Evolutionary conservation across 2,329 filamentous ascomycete genomes (phyloP), one percentile per base, ranked within the genome.

Genomic region (Penicillium vulpinum): DNA sequence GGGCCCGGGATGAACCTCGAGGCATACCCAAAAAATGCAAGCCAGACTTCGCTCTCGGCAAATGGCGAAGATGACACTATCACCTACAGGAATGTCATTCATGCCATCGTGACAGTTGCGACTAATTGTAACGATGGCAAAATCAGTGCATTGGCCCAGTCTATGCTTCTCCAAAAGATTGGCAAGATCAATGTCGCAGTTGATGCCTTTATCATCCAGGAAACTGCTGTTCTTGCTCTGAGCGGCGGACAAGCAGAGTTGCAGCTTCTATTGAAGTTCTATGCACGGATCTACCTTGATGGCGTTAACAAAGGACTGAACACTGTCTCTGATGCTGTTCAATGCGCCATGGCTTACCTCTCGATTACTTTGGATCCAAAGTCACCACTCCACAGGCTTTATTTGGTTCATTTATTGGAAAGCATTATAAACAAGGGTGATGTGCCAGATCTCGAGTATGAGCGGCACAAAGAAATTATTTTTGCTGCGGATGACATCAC

Each of bases 161-260:
- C 92, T 0, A 97, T 99, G 87, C 85, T 99, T 24, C 78, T 96
- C n/a, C 94, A 99, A 70, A 97, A 99, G 74, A 85, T 97, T 56
- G 88, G 89, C 59, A 93, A 94, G 74, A 86, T 97, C 54, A 94
- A 86, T 68, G 81, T 85, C 57, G 79, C 83, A 5, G 89, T 97
- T 2, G 92, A 97, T 77, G 87, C 89, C 29, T 88, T 88, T 54
- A 94, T 99, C 58, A 88, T 97, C 53, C 86, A 85, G 16, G 92
- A 95, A 58, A 87, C 91, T 7, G 91, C 92, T 9, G 81, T 85
- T 6, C 78, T 99, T 54, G 89, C 92, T 31, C 78, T 94, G 5
- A 87, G 84, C 64, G 91, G 90, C 54, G 90, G 89, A 10, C 84
- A 88, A 60, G 82, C 89, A 4, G 94, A 97, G 69, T 92, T 99